Base-by-base conservation (phyloP, 1,284 basidiomycete genomes). In the Ganoderma lucidum region DNA sequence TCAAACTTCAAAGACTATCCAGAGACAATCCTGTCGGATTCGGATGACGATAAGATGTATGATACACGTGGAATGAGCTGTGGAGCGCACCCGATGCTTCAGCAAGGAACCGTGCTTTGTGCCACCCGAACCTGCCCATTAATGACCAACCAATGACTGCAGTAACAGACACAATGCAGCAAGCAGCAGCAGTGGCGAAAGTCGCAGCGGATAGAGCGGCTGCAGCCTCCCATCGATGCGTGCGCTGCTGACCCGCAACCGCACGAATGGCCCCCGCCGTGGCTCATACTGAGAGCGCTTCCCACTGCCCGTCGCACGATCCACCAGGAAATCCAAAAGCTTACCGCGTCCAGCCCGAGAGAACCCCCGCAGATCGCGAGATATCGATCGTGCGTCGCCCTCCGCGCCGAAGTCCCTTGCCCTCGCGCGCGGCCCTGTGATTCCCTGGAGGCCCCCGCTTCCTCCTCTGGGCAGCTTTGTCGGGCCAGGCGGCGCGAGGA, bases 301-400 rank as follows among this genome's bases (percentile, higher is more conserved):
- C 30, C 61, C 28, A 45, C 19, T 56, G 23, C 12, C 19, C 32
- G 17, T 39, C 35, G 19, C 56, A 39, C 32, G 35, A 39, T 59
- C 35, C 35, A 12, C 1, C 56, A 19, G 56, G 35, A 15, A 59
- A 39, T 39, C 56, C 68, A 68, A 72, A 72, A 72, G 71, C 71
- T 68, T 72, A 66, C 71, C 68, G 68, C 66, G 39, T 64, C 66
- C 61, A 62, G 64, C 62, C 68, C 71, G 66, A 68, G 51, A 66
- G 62, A 68, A 72, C 55, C 15, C 12, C 61, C 53, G 68, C 71
- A 70, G 68, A 72, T 72, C 68, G 61, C 70, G 32, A 69, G 67
- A 66, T 67, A 72, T 72, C 71, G 71, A 69, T 70, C 62, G 62
- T 35, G 53, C 30, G 55, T n/a, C 64, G 66, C 70, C 56, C 56